phyloP scores from a whole-genome alignment of 257 asterid species.

The Gardenia jasminoides region DNA sequence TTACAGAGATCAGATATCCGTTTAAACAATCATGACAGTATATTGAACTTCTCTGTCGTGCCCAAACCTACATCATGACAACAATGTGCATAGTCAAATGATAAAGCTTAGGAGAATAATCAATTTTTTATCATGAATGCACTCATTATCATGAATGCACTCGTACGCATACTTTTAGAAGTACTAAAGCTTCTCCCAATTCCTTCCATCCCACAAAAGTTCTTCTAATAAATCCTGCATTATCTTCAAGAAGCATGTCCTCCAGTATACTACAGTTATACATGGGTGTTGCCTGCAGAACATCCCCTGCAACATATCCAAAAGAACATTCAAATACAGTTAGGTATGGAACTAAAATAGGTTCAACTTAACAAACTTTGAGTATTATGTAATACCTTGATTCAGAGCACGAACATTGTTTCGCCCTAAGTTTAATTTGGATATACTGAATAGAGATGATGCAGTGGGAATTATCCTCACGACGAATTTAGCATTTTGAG shows the following conservation, averaged over 20 bases:
- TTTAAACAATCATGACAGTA: constrained; percentile 84
- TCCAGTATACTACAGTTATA: constrained; percentile 90
- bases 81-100: background rate
- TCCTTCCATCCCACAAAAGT: constrained; percentile 71
- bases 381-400: constrained; percentile 50
- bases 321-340: constrained; percentile 13
- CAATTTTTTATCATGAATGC: constrained; percentile 19
- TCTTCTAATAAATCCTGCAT: constrained; percentile 56
- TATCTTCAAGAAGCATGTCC: constrained; percentile 90
- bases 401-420: constrained; percentile 63
- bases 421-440: constrained; percentile 68
- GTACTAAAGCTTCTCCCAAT: constrained; percentile 71
- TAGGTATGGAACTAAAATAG: constrained; percentile 4
- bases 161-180: constrained; percentile 63
- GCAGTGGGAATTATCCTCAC: constrained; percentile 85
- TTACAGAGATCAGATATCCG: constrained; percentile 70
- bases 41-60: constrained; percentile 65
- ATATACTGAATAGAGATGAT: constrained; percentile 57
- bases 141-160: constrained; percentile 17
- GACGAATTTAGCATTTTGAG: constrained; percentile 46
- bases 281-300: constrained; percentile 65
- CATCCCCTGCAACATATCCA: constrained; percentile 31
- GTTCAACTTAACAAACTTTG: background rate
- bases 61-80: constrained; percentile 74
- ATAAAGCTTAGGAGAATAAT: constrained; percentile 8